These are phyloP conservation scores for Micromonas commoda DNA, from an alignment of 139 green algal species.

Conservation along the genomic window DNA sequence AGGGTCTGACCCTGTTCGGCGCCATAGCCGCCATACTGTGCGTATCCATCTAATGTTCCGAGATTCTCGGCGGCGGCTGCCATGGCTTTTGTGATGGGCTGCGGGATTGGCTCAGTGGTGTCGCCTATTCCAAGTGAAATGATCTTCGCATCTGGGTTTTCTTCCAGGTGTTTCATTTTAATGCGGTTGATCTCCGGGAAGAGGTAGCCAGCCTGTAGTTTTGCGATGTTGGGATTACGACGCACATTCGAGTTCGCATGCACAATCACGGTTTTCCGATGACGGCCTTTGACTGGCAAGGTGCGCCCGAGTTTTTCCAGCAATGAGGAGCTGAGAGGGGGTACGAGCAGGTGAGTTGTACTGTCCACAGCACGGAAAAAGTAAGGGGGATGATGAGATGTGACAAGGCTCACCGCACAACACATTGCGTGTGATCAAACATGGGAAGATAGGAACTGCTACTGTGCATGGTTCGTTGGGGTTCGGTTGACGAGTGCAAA, in stretches of 20 bases:
- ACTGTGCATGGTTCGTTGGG: too few species aligned
- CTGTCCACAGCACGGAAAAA: too few species aligned
- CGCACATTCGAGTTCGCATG: neutral
- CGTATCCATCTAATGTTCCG: constrained; percentile 87
- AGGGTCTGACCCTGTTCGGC: constrained; percentile 81
- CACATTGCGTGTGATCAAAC: too few species aligned
- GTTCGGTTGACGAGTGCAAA: too few species aligned
- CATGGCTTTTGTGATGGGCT: constrained; percentile 46
- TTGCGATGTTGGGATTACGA: constrained; percentile 90
- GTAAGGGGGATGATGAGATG: too few species aligned
- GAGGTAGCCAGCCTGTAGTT: constrained; percentile 97
- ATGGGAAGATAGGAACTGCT: too few species aligned
- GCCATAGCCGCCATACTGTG: constrained; percentile 95
- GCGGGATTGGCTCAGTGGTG: constrained; percentile 63
- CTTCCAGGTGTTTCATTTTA: constrained; percentile 81
- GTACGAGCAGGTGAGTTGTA: too few species aligned
- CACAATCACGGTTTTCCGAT: too few species aligned
- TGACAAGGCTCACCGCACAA: too few species aligned
- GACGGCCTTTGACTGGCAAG: too few species aligned
- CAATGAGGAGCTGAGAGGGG: too few species aligned
- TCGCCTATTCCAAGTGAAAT: constrained; percentile 97
- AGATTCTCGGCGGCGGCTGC: constrained; percentile 68
- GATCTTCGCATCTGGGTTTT: constrained; percentile 90
- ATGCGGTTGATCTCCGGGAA: constrained; percentile 90
- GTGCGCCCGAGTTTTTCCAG: too few species aligned